phyloP scores from a whole-genome alignment of 1,284 basidiomycete species.

The Papiliotrema fonsecae region DNA sequence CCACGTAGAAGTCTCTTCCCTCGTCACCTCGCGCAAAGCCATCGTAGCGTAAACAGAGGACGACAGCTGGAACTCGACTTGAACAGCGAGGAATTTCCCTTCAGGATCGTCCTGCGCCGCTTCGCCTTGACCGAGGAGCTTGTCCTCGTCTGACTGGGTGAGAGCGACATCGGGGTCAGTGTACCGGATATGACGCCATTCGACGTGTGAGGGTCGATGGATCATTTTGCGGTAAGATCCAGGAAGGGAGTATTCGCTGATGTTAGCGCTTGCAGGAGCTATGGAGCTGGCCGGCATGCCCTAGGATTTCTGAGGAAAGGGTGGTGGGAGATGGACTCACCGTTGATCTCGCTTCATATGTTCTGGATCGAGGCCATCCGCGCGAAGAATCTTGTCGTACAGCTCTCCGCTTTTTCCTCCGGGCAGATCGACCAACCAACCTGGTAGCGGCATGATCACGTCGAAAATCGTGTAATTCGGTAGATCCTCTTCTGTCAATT shows the following conservation, averaged over 20 bases:
- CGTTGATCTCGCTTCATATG: slow-evolving; percentile 83
- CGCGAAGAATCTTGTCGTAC: slow-evolving; percentile 71
- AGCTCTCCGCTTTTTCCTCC: slow-evolving; percentile 73
- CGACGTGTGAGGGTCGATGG: slow-evolving; percentile 72
- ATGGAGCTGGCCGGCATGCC: neutral
- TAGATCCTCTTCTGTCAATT: slow-evolving; percentile 68
- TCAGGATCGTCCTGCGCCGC: slow-evolving; percentile 54
- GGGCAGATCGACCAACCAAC: slow-evolving; percentile 85
- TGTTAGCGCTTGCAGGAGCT: neutral
- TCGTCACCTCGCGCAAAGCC: slow-evolving; percentile 88
- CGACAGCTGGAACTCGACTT: slow-evolving; percentile 71
- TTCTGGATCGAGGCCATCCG: slow-evolving; percentile 82
- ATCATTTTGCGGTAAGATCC: slow-evolving; percentile 92
- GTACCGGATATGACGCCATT: slow-evolving; percentile 78
- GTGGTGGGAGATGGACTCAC: slow-evolving; percentile 50
- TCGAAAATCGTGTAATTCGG: slow-evolving; percentile 81
- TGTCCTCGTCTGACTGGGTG: slow-evolving; percentile 91
- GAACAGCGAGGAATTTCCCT: slow-evolving; percentile 78
- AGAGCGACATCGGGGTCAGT: slow-evolving; percentile 88
- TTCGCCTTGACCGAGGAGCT: slow-evolving; percentile 70
- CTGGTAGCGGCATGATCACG: slow-evolving; percentile 91
- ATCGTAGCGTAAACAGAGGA: slow-evolving; percentile 92
- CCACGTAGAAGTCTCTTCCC: slow-evolving; percentile 84
- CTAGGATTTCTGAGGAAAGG: neutral
- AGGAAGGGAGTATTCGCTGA: slow-evolving; percentile 81